A percentile compares a stretch with the other conserved stretches of the same genome.
These are phyloP conservation scores for Grosmannia clavigera DNA, from an alignment of 2,329 filamentous ascomycete genomes.

Conservation along the genomic window DNA sequence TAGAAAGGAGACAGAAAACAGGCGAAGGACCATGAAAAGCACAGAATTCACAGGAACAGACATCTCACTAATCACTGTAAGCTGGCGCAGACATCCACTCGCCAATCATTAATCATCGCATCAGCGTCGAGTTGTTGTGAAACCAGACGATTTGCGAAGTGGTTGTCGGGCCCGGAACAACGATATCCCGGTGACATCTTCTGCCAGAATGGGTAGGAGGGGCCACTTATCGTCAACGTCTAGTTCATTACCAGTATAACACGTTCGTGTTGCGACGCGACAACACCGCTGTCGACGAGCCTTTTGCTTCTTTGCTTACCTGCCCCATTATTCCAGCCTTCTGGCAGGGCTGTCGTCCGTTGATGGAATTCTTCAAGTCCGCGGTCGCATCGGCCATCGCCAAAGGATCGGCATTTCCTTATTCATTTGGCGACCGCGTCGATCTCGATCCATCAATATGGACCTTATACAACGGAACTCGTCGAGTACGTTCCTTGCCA, in stretches of 20 bases:
- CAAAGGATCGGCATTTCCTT: conserved; percentile 85
- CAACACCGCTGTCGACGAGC: not conserved
- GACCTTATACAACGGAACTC: conserved; percentile 91
- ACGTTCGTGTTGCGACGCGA: not conserved
- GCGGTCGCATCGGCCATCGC: conserved; percentile 94
- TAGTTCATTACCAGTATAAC: not conserved
- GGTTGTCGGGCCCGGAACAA: not conserved
- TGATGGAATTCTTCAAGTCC: conserved; percentile 96
- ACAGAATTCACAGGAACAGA: too few relatives aligned
- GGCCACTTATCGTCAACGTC: conserved; percentile 1
- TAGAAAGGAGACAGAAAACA: too few relatives aligned
- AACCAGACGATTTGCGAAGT: too few relatives aligned
- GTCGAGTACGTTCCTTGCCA: conserved; percentile 45
- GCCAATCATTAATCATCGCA: too few relatives aligned
- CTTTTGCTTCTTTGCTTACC: not conserved
- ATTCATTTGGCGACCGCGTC: conserved; percentile 82
- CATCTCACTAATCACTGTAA: too few relatives aligned
- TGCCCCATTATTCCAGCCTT: not conserved
- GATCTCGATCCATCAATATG: conserved; percentile 91
- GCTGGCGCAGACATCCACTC: too few relatives aligned
- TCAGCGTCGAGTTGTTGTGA: too few relatives aligned
- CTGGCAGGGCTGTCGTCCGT: not conserved
- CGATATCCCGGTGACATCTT: not conserved
- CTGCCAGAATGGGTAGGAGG: conserved; percentile 9
- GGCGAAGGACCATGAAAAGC: too few relatives aligned